Base-by-base conservation (phyloP, 140 eudicot genomes). In the Cichorium intybus region DNA sequence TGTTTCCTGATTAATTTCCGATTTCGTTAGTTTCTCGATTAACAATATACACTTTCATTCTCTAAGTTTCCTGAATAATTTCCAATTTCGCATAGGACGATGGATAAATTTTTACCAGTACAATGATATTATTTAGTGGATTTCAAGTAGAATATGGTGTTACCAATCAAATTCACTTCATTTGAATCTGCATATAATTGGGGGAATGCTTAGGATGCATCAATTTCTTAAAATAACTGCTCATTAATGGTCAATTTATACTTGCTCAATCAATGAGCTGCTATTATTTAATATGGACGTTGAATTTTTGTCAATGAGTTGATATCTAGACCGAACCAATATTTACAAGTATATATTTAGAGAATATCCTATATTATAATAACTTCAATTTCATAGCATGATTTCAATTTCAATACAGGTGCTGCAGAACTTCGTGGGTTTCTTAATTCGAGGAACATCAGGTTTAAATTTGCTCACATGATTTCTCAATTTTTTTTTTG, bases 371-470 rank as follows among this genome's bases (percentile, higher is more conserved):
- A 6, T 22, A 4, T 46, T 10, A 49, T 64, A 24, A 43, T 3
- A 41, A 70, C 24, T 33, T 39, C 21, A 34, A n/a, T n/a, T n/a
- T n/a, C n/a, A n/a, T n/a, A n/a, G n/a, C n/a, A n/a, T n/a, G n/a
- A n/a, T n/a, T n/a, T n/a, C n/a, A n/a, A 34, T 49, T 59, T n/a
- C 39, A 17, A 46, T 81, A 73, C 86, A 92, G 98, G 98, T 81
- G 96, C 96, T 29, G 66, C 77, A 21, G 93, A 92, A 35, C 96
- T 92, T 64, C 87, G 84, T 75, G 76, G 64, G 45, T 88, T 81
- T 68, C 98, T 92, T 37, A 81, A 88, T 51, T 74, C 86, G 3
- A 86, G 73, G 70, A 88, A 74, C 23, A 81, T 92, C 64, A 83
- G 98, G 98, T 88, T 41, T 77, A 49, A 24, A 14, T 55, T 53